phyloP scores from a whole-genome alignment of 2,329 filamentous ascomycete genomes.

The Cytospora piceicola region DNA sequence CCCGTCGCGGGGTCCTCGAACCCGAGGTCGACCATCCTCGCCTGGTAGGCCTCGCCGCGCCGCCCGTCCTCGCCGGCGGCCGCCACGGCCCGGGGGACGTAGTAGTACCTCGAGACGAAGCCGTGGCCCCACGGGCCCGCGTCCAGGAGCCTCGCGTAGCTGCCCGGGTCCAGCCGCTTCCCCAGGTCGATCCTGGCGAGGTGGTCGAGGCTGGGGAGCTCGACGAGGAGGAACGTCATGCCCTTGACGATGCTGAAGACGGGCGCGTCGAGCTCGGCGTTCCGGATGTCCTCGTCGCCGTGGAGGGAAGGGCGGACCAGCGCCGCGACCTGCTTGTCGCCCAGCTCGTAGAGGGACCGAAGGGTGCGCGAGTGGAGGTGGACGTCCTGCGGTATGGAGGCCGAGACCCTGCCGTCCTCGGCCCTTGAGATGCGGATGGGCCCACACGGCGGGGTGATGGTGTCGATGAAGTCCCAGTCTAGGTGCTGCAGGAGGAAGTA shows the following conservation, averaged over 20 bases:
- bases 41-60: slow-evolving; percentile 43
- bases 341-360: slow-evolving; percentile 37
- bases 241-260: slow-evolving; percentile 70
- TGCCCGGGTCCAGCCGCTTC: slow-evolving; percentile 38
- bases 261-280: slow-evolving; percentile 49
- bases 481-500: slow-evolving; percentile 49
- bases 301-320: slow-evolving; percentile 41
- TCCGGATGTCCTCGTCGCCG: slow-evolving; percentile 37
- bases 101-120: slow-evolving; percentile 61
- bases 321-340: slow-evolving; percentile 34
- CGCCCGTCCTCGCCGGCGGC: slow-evolving; percentile 34
- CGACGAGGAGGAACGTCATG: slow-evolving; percentile 72
- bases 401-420: slow-evolving; percentile 53
- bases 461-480: slow-evolving; percentile 42
- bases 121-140: slow-evolving; percentile 56
- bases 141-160: slow-evolving; percentile 47
- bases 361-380: slow-evolving; percentile 59
- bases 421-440: slow-evolving; percentile 51
- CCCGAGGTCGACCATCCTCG: slow-evolving; percentile 61
- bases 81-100: slow-evolving; percentile 47
- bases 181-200: slow-evolving; percentile 49
- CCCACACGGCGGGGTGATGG: slow-evolving; percentile 60
- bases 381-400: slow-evolving; percentile 69
- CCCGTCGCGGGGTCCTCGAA: slow-evolving; percentile 67
- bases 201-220: slow-evolving; percentile 62